Base-by-base conservation (phyloP, 2,329 filamentous ascomycete species). In the Cercospora nicotianae region DNA sequence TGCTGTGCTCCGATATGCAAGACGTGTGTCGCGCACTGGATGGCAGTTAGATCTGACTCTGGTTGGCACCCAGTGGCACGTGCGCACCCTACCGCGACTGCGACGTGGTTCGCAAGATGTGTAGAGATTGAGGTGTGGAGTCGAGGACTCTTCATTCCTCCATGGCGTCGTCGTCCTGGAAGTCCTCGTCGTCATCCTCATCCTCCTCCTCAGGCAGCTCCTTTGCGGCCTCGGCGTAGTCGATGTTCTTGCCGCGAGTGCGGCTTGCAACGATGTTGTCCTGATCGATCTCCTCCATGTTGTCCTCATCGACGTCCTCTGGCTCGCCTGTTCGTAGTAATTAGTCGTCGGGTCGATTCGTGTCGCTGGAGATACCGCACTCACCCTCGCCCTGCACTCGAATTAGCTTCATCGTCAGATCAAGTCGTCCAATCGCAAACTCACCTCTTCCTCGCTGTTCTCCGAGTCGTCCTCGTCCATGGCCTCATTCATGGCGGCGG, bases 181-280 rank as follows among this genome's bases (percentile, higher is more conserved):
- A 90, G 67, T 77, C 74, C 57, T 91, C 91, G 0, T 95, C 91
- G 55, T 93, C 92, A 31, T 94, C 90, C 13, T 92, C 91, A 5
- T 94, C 91, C 7, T 91, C 89, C n/a, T 89, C 87, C 71, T 85
- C 87, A 58, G 87, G 88, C 75, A 91, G 87, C 80, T 96, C 89
- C 81, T 91, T 86, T 28, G 92, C 93, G 20, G 94, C 94, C 84
- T 96, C 93, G 76, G 91, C 91, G 82, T 92, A 98, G 85, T 98
- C 92, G 79, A 98, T 97, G 77, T 89, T 87, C 81, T 92, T 92
- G 78, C 94, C 94, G 77, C 94, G 94, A 71, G 94, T 98, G 81
- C 95, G 94, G 72, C 85, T 87, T 67, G 83, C 80, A 78, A 98
- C 89, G 80, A 98, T 96, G 86, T 98, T 98, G 79, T 87, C 87